A percentile compares a stretch with the other conserved stretches of the same genome.
These are phyloP conservation scores for Oemleria cerasiformis DNA, from an alignment of 306 rosid genomes.

Conservation along the genomic window DNA sequence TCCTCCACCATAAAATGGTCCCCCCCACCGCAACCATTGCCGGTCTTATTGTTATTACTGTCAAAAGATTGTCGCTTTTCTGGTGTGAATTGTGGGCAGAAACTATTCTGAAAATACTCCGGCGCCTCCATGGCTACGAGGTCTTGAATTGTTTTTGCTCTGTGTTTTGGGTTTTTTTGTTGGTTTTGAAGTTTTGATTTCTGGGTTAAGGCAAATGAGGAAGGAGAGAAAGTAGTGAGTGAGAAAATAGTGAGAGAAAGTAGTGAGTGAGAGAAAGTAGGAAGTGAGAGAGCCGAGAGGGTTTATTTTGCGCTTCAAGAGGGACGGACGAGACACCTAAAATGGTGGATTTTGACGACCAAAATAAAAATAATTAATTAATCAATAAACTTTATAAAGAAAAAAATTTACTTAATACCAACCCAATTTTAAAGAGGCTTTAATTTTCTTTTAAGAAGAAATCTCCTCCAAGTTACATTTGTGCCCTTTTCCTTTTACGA, in stretches of 20 bases:
- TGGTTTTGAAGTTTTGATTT: neutral
- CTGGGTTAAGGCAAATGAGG: neutral
- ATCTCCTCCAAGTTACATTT: constrained; percentile 30
- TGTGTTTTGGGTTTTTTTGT: neutral
- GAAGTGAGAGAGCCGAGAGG: constrained; percentile 33
- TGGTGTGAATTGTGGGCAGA: constrained; percentile 43
- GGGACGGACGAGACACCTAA: constrained; percentile 63
- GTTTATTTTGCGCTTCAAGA: constrained; percentile 61
- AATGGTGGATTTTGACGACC: constrained; percentile 28
- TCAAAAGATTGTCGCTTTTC: constrained; percentile 32
- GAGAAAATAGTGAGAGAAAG: constrained; percentile 19
- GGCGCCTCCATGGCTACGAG: constrained; percentile 59
- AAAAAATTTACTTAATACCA: neutral
- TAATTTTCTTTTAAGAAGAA: constrained; percentile 34
- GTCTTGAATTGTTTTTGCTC: neutral
- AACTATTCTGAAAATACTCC: constrained; percentile 42
- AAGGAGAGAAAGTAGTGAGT: constrained; percentile 4
- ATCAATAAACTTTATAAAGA: neutral
- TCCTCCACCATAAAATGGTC: constrained; percentile 81
- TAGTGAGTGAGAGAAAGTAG: constrained; percentile 17
- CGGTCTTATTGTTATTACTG: neutral
- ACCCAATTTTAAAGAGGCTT: constrained; percentile 31
- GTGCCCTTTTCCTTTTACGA: constrained; percentile 28
- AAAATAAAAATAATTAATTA: constrained; percentile 10
- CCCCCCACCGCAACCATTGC: neutral